Base-by-base conservation (phyloP, 1,284 basidiomycete species). In the Blastosporella zonata region DNA sequence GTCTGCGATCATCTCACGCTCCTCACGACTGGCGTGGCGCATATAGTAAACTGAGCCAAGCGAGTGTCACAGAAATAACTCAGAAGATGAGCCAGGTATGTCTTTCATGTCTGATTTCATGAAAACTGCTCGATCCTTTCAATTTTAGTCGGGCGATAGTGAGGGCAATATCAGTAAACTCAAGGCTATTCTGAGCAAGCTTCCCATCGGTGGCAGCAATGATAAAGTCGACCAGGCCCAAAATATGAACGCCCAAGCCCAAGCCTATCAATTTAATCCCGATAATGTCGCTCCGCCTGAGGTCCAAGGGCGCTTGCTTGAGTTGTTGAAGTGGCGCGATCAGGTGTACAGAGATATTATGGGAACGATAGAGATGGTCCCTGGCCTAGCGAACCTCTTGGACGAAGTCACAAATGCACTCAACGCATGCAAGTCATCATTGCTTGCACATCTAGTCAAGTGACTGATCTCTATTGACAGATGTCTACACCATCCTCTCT, bases 31-130 rank as follows among this genome's bases (percentile, higher is more conserved):
- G 40, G 38, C 13, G 33, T 47, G 18, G 20, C 43, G 38, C 41
- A 39, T 49, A n/a, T 55, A 81, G 79, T 52, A 73, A 81, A 58
- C 49, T 82, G 54, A 81, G 79, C 59, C 79, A 90, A 67, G 83
- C 89, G 2, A 90, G 87, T 47, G 86, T 95, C 5, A 86, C 87
- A 0, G 90, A 93, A 55, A 78, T 93, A 13, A 79, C 79, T 48
- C 75, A 81, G 58, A 82, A 86, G 57, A 81, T 93, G 71, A 69
- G 77, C 55, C 66, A 79, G 58, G 74, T 67, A 53, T 23, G 60
- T 40, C n/a, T 6, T 15, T 33, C 31, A 21, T 47, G 8, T 27
- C 20, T 25, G 35, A 22, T 20, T 38, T 7, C 33, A 20, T 21
- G 10, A 2, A 17, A 18, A 56, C 29, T 31, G 29, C 3, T 21